Evolutionary conservation across 2,329 filamentous ascomycete species (phyloP).

Genomic region (Paecilomyces variotii): DNA sequence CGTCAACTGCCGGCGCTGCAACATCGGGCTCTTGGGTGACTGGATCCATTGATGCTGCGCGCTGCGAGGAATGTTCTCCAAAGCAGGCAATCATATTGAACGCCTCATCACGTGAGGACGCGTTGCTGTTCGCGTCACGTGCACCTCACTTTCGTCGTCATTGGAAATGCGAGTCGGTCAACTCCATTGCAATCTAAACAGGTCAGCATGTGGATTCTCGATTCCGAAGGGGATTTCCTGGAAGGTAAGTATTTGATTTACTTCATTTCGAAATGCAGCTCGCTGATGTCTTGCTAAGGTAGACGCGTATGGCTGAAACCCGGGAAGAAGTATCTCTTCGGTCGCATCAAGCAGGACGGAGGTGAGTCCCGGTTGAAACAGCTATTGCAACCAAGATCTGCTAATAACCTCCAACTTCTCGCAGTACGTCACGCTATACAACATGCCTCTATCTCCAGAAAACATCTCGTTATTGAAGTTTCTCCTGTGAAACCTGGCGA

Average conservation of each 20-base stretch:
- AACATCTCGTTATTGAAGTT: conserved; percentile 75
- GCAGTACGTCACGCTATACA: conserved; percentile 63
- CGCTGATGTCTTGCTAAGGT: conserved; percentile 34
- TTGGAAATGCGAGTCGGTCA: neutral
- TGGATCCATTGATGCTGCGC: conserved; percentile 12
- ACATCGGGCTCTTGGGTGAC: conserved; percentile 10
- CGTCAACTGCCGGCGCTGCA: conserved; percentile 1
- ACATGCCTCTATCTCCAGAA: conserved; percentile 76
- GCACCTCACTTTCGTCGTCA: neutral
- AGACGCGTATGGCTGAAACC: conserved; percentile 78
- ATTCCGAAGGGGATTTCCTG: conserved; percentile 42
- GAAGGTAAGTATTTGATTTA: conserved; percentile 37
- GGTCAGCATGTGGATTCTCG: conserved; percentile 56
- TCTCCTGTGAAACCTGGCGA: conserved; percentile 56
- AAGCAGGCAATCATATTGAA: neutral
- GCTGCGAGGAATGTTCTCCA: neutral
- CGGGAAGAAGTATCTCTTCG: conserved; percentile 77
- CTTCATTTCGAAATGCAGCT: conserved; percentile 28
- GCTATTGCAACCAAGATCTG: neutral
- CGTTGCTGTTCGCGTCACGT: neutral
- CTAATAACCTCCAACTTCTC: neutral
- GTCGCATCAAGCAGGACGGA: conserved; percentile 60
- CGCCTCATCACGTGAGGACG: neutral
- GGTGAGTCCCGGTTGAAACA: conserved; percentile 35
- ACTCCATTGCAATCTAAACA: neutral